Evolutionary conservation across 106 monocot genomes (phyloP).

Genomic region (Dioscorea dumetorum): DNA sequence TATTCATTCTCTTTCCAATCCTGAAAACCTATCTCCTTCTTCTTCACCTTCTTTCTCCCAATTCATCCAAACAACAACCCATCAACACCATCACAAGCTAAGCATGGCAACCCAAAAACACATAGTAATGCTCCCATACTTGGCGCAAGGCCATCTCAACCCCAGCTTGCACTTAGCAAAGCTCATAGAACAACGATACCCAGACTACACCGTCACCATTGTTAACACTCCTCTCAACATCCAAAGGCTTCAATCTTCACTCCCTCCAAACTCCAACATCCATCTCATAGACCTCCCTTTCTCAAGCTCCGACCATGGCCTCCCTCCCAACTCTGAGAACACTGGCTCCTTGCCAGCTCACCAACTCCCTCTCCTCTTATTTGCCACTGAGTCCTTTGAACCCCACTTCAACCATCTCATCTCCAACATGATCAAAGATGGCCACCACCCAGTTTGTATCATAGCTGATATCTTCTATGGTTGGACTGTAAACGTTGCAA

Average conservation of each 20-base stretch:
- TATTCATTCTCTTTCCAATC: too few relatives aligned
- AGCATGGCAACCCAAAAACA: conserved; percentile 3
- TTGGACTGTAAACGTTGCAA: conserved; percentile 36
- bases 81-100: too few relatives aligned
- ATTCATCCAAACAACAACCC: too few relatives aligned
- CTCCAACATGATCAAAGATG: background rate
- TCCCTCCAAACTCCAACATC: conserved; percentile 20
- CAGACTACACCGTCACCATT: conserved; percentile 21
- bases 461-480: conserved; percentile 32
- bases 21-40: too few relatives aligned
- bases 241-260: conserved; percentile 4
- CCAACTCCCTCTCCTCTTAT: conserved; percentile 21
- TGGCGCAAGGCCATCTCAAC: conserved; percentile 43
- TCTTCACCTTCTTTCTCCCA: too few relatives aligned
- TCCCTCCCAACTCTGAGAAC: conserved; percentile 34
- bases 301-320: conserved; percentile 21
- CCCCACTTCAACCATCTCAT: conserved; percentile 12
- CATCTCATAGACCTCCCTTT: conserved; percentile 35
- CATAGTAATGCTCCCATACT: conserved; percentile 28
- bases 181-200: conserved; percentile 6
- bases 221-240: conserved; percentile 37
- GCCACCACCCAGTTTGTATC: conserved; percentile 10
- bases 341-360: conserved; percentile 23
- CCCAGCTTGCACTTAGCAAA: conserved; percentile 43
- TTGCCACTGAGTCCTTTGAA: conserved; percentile 18